Conservation (phyloP, 805 yeast species). For the Candida pseudofarinosa region DNA sequence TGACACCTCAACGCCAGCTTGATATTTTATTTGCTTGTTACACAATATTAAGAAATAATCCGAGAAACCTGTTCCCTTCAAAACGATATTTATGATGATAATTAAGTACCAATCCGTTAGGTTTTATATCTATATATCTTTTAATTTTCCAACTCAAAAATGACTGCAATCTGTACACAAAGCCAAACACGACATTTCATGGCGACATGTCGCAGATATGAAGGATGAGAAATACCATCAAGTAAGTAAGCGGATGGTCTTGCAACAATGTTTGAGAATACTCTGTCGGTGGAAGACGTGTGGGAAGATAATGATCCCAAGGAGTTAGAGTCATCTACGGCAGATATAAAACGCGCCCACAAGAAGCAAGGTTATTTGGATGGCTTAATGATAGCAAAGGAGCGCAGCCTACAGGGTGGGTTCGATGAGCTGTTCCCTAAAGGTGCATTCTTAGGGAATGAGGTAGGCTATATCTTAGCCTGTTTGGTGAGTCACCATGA, state of each 20-base stretch:
- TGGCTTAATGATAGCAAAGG: slow-evolving; percentile 69
- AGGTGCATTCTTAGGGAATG: slow-evolving; percentile 68
- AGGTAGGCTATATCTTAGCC: slow-evolving; percentile 65
- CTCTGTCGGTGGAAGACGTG: slow-evolving; percentile 17
- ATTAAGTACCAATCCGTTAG: no score
- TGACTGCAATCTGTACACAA: neutral
- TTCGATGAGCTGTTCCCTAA: slow-evolving; percentile 75
- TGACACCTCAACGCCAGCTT: no score
- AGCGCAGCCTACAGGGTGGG: slow-evolving; percentile 67
- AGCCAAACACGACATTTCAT: neutral
- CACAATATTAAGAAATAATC: neutral
- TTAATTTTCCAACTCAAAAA: neutral
- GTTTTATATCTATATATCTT: neutral
- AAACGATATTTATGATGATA: no score
- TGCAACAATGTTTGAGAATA: neutral
- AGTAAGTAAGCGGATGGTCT: neutral
- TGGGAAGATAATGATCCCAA: slow-evolving; percentile 29
- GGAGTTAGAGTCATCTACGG: slow-evolving; percentile 10
- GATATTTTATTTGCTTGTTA: neutral
- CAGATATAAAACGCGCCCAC: slow-evolving; percentile 54
- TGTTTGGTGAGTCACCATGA: slow-evolving; percentile 25
- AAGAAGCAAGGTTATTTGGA: slow-evolving; percentile 79
- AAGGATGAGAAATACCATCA: no score
- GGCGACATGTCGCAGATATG: neutral
- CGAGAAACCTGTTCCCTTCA: neutral